These are phyloP conservation scores for Annulohypoxylon moriforme DNA, from an alignment of 495 filamentous ascomycete genomes.

Conservation along the genomic window DNA sequence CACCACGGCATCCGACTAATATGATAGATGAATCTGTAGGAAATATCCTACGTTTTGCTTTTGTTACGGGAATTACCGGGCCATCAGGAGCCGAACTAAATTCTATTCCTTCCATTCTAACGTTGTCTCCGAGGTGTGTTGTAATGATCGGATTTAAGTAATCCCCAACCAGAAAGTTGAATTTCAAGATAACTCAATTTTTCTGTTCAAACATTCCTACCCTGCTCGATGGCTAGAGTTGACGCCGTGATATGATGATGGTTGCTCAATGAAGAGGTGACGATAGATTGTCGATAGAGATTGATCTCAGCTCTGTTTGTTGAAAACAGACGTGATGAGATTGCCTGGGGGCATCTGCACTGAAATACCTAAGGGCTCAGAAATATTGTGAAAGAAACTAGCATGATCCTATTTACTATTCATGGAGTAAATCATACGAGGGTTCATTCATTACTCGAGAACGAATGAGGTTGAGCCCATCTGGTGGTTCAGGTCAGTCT, in stretches of 20 bases:
- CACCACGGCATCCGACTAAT: conserved; percentile 78
- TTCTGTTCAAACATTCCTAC: not conserved
- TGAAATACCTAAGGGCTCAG: conserved; percentile 22
- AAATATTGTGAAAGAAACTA: not conserved
- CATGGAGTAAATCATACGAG: conserved; percentile 26
- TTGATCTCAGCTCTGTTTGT: conserved; percentile 9
- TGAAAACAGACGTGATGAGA: conserved; percentile 11
- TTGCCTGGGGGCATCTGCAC: not conserved
- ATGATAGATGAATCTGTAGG: conserved; percentile 74
- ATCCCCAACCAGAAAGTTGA: not conserved
- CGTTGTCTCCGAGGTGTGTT: not conserved
- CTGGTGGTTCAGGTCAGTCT: not conserved
- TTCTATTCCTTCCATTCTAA: conserved; percentile 29
- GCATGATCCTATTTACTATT: not conserved
- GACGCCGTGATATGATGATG: not conserved
- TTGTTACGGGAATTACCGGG: conserved; percentile 46
- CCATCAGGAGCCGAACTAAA: conserved; percentile 26
- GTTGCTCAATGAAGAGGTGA: not conserved
- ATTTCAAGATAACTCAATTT: not conserved
- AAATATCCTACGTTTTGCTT: conserved; percentile 61
- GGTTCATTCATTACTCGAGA: conserved; percentile 2
- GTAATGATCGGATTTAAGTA: not conserved
- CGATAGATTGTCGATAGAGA: not conserved
- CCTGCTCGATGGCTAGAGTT: not conserved
- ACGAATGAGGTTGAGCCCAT: conserved; percentile 34